Evolutionary conservation across 78 protist genomes (phyloP), one percentile per base, ranked within the genome.

Genomic region (Dictyostelium firmibasis): DNA sequence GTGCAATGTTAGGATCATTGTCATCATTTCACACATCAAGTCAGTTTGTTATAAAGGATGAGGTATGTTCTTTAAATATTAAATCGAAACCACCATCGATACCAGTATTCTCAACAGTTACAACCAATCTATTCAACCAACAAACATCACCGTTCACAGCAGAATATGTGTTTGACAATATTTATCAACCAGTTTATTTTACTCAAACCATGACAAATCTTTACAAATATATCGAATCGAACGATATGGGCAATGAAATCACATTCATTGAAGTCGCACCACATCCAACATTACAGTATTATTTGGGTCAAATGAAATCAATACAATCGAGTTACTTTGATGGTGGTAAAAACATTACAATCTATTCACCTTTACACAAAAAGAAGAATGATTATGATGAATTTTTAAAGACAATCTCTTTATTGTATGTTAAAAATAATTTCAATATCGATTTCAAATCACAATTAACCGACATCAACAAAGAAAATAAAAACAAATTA

Each of bases 11-110:
- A 3, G 60, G 86, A 11, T 78, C 93, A 18, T 74, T 53, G 62
- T 87, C 81, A 27, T 77, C 93, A 36, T 87, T 87, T 62, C 93
- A 87, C 27, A 78, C 93, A 18, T 64, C 86, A 18, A 57, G 35
- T 8, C 93, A 87, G 44, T 33, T 74, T 1, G 11, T n/a, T 25
- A 85, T 75, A 2, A 85, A 69, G 57, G 41, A 41, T 14, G 85
- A 81, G 29, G 16, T 81, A 25, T 81, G 50, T 20, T n/a, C 44
- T 36, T 31, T 35, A 1, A 23, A 5, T 3, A 64, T 35, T 6
- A 60, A 53, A 62, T 27, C 47, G n/a, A 60, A 10, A 35, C 23
- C 2, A 14, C 47, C 50, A 29, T 27, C 18, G 0, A 23, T 62
- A 5, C n/a, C 23, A 9, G 13, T 62, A 18, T 83, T 60, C 62